These are phyloP conservation scores for Passalora sequoiae DNA, from an alignment of 2,329 filamentous ascomycete species.

Conservation along the genomic window DNA sequence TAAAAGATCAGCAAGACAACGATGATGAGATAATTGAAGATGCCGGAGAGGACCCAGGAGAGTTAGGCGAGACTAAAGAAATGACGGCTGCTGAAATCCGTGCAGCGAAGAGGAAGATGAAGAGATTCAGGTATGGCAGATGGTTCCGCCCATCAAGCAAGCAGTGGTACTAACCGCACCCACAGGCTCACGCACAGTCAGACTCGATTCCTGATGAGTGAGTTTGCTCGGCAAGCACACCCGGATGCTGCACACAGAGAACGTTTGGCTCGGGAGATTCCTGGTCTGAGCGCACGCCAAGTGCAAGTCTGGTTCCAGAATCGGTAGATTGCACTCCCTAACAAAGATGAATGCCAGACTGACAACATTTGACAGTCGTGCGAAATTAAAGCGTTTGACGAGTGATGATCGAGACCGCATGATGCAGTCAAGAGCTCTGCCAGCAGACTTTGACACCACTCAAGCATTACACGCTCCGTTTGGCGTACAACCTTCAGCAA, in stretches of 20 bases:
- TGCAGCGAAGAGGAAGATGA: constrained; percentile 55
- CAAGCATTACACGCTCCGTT: constrained; percentile 55
- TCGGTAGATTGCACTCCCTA: constrained; percentile 54
- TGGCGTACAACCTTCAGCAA: constrained; percentile 38
- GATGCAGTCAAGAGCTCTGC: constrained; percentile 55
- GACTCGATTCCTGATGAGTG: constrained; percentile 95
- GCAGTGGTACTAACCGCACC: constrained; percentile 15
- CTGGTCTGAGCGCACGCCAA: constrained; percentile 82
- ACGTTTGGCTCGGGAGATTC: constrained; percentile 80
- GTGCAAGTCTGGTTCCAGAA: constrained; percentile 99
- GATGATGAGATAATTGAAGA: constrained; percentile 38
- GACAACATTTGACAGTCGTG: constrained; percentile 43
- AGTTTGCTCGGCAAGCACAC: constrained; percentile 91
- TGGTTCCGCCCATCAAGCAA: not conserved
- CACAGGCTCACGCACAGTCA: constrained; percentile 85
- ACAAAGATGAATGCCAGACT: constrained; percentile 5
- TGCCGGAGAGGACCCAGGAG: constrained; percentile 30
- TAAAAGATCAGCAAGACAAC: constrained; percentile 37
- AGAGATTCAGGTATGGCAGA: constrained; percentile 64
- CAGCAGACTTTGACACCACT: constrained; percentile 56
- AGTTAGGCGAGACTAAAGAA: constrained; percentile 25
- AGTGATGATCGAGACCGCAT: constrained; percentile 58
- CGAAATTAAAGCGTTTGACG: constrained; percentile 57
- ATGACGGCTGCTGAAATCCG: constrained; percentile 47
- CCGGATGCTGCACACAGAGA: constrained; percentile 88